Conservation (phyloP, 2,329 filamentous ascomycete species). For the Neonectria magnoliae region DNA sequence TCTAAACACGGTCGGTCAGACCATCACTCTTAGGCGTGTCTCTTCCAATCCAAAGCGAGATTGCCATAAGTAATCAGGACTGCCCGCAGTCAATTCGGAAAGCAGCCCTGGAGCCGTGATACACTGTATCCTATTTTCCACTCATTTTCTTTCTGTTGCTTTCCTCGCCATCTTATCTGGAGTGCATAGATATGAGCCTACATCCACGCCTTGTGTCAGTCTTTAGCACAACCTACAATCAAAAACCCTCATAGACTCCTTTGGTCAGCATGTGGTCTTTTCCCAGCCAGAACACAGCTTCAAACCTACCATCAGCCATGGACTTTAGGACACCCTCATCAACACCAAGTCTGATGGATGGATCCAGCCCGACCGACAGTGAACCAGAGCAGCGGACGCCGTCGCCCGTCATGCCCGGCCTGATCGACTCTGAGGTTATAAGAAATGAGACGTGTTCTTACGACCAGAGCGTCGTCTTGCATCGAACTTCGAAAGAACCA, state of each 20-base stretch:
- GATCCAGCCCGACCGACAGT: not conserved
- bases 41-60: not conserved
- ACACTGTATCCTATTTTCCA: not conserved
- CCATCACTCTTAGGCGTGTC: constrained; percentile 13
- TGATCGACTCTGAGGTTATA: not conserved
- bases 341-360: constrained; percentile 1
- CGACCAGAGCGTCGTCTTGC: not conserved
- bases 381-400: constrained; percentile 7
- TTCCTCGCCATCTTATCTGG: not conserved
- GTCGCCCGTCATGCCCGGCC: not conserved
- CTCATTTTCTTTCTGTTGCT: not conserved
- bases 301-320: not conserved
- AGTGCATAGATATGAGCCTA: not conserved
- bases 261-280: constrained; percentile 12
- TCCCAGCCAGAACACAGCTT: not conserved
- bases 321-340: constrained; percentile 15
- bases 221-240: not conserved
- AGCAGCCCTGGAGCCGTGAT: not conserved
- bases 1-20: constrained; percentile 30
- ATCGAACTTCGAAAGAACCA: constrained; percentile 1
- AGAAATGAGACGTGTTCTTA: not conserved
- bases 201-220: not conserved
- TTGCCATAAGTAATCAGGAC: not conserved
- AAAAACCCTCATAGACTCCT: not conserved
- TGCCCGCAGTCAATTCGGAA: not conserved